These are phyloP conservation scores for Chrysoporthe cubensis DNA, from an alignment of 2,329 filamentous ascomycete species.

Conservation along the genomic window DNA sequence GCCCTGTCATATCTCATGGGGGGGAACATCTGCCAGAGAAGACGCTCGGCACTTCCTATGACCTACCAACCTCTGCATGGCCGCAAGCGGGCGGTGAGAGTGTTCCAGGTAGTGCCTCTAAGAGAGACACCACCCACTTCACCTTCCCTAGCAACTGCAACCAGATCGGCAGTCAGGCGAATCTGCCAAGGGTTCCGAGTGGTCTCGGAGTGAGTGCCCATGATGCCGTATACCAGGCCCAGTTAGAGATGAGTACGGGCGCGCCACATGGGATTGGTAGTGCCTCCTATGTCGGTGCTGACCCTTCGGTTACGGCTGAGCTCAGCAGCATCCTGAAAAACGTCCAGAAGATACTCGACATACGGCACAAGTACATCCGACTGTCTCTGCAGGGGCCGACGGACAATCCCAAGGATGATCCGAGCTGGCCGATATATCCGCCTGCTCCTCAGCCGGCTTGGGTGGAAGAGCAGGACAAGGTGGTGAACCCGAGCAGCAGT, in stretches of 20 bases:
- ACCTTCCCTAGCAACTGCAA: conserved; percentile 26
- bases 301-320: conserved; percentile 82
- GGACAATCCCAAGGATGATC: conserved; percentile 87
- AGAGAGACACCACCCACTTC: conserved; percentile 27
- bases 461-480: conserved; percentile 59
- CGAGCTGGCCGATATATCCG: conserved; percentile 87
- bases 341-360: conserved; percentile 85
- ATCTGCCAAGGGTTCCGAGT: conserved; percentile 18
- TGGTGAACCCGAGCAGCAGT: conserved; percentile 39
- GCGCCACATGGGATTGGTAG: conserved; percentile 66
- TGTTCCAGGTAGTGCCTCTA: conserved; percentile 27
- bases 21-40: conserved; percentile 23
- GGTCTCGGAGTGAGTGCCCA: conserved; percentile 23
- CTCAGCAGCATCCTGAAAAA: conserved; percentile 85
- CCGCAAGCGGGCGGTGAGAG: conserved; percentile 25
- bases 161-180: conserved; percentile 25
- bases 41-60: conserved; percentile 19
- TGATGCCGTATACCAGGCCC: conserved; percentile 34
- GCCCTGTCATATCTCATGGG: conserved; percentile 45
- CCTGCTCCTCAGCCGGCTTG: conserved; percentile 90
- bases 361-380: conserved; percentile 85
- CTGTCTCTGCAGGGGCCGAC: conserved; percentile 80
- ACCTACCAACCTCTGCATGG: conserved; percentile 24
- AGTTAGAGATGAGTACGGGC: conserved; percentile 27
- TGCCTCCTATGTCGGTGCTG: conserved; percentile 71